Evolutionary conservation across 306 rosid species (phyloP).

Genomic region (Castanea mollissima): DNA sequence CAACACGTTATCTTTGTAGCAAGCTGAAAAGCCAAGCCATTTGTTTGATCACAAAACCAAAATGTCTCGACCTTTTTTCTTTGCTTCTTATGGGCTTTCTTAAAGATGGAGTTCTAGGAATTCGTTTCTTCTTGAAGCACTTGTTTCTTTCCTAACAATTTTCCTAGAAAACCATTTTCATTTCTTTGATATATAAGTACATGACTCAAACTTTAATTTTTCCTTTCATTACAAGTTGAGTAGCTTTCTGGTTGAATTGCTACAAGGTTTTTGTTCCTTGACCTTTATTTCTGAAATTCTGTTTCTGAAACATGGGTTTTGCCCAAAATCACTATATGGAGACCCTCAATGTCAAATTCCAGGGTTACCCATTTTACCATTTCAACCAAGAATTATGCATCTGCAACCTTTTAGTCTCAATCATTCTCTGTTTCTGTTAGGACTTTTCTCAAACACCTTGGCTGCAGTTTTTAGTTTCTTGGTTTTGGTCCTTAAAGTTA

Average conservation of each 20-base stretch:
- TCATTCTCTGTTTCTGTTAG: conserved; percentile 7
- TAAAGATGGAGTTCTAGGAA: background rate
- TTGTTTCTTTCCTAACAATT: background rate
- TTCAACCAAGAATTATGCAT: conserved; percentile 12
- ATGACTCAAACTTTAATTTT: too few species aligned
- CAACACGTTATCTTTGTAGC: background rate
- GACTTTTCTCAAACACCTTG: conserved; percentile 19
- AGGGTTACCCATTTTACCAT: conserved; percentile 18
- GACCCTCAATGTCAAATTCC: conserved; percentile 36
- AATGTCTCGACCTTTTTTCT: conserved; percentile 13
- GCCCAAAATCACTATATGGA: conserved; percentile 14
- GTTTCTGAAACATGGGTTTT: conserved; percentile 16
- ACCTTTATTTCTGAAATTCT: conserved; percentile 12
- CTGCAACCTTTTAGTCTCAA: background rate
- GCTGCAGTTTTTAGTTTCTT: conserved; percentile 25
- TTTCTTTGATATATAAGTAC: too few species aligned
- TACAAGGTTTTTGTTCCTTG: conserved; percentile 31
- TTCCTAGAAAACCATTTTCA: too few species aligned
- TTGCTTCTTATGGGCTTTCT: conserved; percentile 25
- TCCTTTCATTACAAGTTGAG: background rate
- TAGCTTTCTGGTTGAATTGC: conserved; percentile 10
- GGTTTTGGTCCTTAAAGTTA: conserved; percentile 8
- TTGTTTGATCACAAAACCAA: background rate
- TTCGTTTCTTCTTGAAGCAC: conserved; percentile 12
- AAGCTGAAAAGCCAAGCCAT: background rate